A percentile compares a stretch with the other conserved stretches of the same genome.
phyloP scores from a whole-genome alignment of 2,329 filamentous ascomycete genomes.

The Chaetomiaceae sp. region DNA sequence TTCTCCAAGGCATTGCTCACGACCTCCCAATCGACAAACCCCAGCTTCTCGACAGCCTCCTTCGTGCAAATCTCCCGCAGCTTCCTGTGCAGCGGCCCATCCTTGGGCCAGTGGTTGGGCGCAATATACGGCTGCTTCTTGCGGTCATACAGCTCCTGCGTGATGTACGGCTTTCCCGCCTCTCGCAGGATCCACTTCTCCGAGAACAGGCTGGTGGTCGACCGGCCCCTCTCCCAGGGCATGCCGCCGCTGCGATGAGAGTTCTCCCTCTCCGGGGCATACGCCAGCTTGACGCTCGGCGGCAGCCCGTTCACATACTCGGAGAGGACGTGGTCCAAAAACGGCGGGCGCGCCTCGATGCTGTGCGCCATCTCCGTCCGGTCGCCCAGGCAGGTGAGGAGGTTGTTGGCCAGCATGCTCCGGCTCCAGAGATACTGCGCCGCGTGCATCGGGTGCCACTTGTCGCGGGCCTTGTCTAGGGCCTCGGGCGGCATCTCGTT shows the following conservation, averaged over 20 bases:
- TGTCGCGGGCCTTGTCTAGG: conserved; percentile 21
- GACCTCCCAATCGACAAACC: conserved; percentile 38
- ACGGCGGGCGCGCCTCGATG: conserved; percentile 35
- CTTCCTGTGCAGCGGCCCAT: conserved; percentile 40
- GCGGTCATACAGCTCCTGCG: conserved; percentile 37
- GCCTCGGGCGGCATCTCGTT: conserved; percentile 19
- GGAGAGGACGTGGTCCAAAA: conserved; percentile 33
- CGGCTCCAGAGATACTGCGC: conserved; percentile 29
- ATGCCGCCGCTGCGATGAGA: not conserved
- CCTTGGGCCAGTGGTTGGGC: conserved; percentile 37
- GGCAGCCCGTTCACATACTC: conserved; percentile 32
- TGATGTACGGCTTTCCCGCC: conserved; percentile 46
- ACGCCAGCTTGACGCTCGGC: conserved; percentile 29
- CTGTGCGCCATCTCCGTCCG: conserved; percentile 36
- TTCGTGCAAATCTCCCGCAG: conserved; percentile 32
- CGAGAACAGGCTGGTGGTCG: conserved; percentile 25
- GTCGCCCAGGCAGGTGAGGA: conserved; percentile 33
- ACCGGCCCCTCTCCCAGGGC: conserved; percentile 1
- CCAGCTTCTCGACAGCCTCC: conserved; percentile 36
- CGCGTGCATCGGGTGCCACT: conserved; percentile 32
- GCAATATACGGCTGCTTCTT: conserved; percentile 49
- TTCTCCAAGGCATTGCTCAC: conserved; percentile 29
- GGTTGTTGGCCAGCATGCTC: conserved; percentile 25
- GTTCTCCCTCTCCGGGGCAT: conserved; percentile 8
- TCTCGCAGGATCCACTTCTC: conserved; percentile 52